Percentiles rank a stretch among this genome's conserved stretches.
Conservation (phyloP, 192 early-diverging fungal species). For the Podila clonocystis region DNA sequence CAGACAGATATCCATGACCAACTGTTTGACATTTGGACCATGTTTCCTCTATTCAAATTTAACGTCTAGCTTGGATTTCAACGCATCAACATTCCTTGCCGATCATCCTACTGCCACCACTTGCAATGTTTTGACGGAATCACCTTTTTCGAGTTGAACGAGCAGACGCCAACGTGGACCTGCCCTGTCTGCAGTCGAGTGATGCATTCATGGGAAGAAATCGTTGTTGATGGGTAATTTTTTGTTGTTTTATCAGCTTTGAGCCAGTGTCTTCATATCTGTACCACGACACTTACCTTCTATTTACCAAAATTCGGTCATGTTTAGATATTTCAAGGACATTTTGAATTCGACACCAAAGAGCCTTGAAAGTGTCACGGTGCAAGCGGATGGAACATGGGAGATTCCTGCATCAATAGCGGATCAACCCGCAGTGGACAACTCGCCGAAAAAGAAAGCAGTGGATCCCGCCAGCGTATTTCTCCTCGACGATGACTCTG, state of each 20-base stretch:
- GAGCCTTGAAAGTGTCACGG: constrained; percentile 52
- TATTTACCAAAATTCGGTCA: background rate
- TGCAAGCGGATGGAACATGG: constrained; percentile 58
- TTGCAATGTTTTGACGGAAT: constrained; percentile 87
- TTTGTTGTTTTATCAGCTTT: constrained; percentile 53
- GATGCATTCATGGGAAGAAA: constrained; percentile 63
- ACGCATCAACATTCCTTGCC: constrained; percentile 71
- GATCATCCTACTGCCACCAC: constrained; percentile 73
- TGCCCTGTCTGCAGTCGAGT: constrained; percentile 77
- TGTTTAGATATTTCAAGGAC: constrained; percentile 53
- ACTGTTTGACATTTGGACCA: background rate
- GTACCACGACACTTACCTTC: constrained; percentile 31
- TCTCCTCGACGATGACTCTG: constrained; percentile 50
- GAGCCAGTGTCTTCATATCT: constrained; percentile 13
- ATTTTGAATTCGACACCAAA: constrained; percentile 46
- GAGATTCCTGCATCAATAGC: constrained; percentile 27
- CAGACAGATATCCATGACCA: background rate
- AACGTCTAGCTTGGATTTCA: constrained; percentile 61
- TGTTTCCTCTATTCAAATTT: constrained; percentile 1
- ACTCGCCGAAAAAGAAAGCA: constrained; percentile 29
- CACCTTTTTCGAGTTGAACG: constrained; percentile 78
- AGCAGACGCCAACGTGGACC: constrained; percentile 70
- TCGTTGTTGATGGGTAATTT: constrained; percentile 77
- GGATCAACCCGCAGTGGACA: constrained; percentile 1
- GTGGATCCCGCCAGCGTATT: constrained; percentile 12